Evolutionary conservation across 176 grass and related monocot genomes (phyloP).

Genomic region (Oryza nivara): DNA sequence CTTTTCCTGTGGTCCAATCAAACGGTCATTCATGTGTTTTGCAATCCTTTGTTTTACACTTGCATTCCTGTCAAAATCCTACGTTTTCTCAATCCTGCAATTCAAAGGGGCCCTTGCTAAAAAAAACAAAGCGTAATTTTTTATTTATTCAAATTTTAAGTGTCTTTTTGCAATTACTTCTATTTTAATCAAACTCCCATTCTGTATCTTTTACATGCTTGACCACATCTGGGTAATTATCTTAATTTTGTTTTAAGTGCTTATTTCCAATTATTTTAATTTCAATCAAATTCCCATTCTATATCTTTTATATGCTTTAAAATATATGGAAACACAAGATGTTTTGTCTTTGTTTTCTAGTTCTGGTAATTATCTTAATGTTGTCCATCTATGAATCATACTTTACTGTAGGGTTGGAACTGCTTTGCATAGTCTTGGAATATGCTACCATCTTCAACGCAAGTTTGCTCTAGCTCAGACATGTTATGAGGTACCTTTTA

Average conservation of each 20-base stretch:
- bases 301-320: background rate
- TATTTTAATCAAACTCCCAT: background rate
- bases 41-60: too few relatives aligned
- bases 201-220: background rate
- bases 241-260: too few relatives aligned
- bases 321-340: background rate
- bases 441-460: conserved; percentile 68
- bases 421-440: conserved; percentile 80
- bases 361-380: background rate
- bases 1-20: too few relatives aligned
- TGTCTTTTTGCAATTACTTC: background rate
- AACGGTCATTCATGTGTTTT: too few relatives aligned
- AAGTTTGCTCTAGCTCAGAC: conserved; percentile 74
- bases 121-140: background rate
- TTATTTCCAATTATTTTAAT: too few relatives aligned
- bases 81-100: too few relatives aligned
- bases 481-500: conserved; percentile 76
- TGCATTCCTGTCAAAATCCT: too few relatives aligned
- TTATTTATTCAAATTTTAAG: background rate
- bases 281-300: too few relatives aligned
- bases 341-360: background rate
- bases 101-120: too few relatives aligned
- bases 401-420: conserved; percentile 66
- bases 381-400: conserved; percentile 5
- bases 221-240: background rate